Percentiles rank a stretch among this genome's conserved stretches.
Conservation (phyloP, 2,329 filamentous ascomycete species). For the Nothophoma quercina region DNA sequence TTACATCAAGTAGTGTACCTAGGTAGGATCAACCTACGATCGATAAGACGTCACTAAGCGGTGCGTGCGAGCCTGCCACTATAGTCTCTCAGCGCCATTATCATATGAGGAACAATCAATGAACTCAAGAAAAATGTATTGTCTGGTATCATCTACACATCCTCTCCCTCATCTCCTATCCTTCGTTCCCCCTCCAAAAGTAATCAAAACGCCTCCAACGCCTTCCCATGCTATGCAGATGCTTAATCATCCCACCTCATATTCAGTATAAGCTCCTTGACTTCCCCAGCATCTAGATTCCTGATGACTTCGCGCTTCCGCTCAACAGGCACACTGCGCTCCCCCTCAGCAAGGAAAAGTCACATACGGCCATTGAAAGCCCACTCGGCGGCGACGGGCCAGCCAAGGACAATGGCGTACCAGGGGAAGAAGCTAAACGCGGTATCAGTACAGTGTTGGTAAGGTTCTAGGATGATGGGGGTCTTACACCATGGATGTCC, state of each 20-base stretch:
- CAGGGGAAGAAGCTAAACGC: conserved; percentile 39
- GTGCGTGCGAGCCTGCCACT: no score
- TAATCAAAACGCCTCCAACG: conserved; percentile 11
- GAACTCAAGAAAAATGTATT: conserved; percentile 7
- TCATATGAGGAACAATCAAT: background rate
- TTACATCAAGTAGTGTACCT: no score
- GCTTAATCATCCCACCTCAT: conserved; percentile 43
- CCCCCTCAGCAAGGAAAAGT: conserved; percentile 30
- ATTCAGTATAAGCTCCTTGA: conserved; percentile 35
- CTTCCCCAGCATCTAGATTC: conserved; percentile 29
- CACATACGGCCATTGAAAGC: conserved; percentile 42
- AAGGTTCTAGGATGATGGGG: background rate
- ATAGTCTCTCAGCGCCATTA: no score
- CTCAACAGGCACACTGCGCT: conserved; percentile 7
- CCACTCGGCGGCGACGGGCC: conserved; percentile 40
- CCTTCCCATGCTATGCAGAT: conserved; percentile 11
- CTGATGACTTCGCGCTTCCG: conserved; percentile 1
- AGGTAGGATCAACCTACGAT: no score
- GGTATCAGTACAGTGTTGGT: conserved; percentile 3
- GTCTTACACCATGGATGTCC: conserved; percentile 40
- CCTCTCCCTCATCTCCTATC: background rate
- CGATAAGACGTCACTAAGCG: no score
- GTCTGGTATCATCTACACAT: conserved; percentile 15
- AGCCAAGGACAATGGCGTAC: conserved; percentile 39
- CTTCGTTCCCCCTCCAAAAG: no score